Percentiles rank a stretch among this genome's conserved stretches.
Conservation (phyloP, 805 yeast genomes). For the Pichia rugopelliculosa region DNA sequence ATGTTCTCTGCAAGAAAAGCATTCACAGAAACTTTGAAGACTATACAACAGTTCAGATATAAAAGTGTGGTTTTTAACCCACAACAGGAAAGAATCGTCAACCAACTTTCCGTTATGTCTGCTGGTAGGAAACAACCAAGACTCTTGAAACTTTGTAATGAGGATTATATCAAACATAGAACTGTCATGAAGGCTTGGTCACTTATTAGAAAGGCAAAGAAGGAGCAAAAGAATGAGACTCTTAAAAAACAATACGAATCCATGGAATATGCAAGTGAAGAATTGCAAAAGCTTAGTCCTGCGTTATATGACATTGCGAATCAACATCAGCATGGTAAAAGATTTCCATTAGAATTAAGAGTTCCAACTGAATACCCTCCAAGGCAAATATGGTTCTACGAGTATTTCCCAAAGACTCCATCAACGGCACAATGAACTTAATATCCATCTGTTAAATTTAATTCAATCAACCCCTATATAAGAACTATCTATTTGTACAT, state of each 20-base stretch:
- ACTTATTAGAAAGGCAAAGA: slow-evolving; percentile 45
- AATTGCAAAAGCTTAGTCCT: slow-evolving; percentile 45
- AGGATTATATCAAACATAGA: slow-evolving; percentile 79
- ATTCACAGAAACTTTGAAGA: background rate
- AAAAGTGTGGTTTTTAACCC: slow-evolving; percentile 27
- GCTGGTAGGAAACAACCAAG: slow-evolving; percentile 87
- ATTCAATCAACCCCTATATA: background rate
- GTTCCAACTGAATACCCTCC: slow-evolving; percentile 91
- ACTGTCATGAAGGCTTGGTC: slow-evolving; percentile 82
- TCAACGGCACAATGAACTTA: background rate
- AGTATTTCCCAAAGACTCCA: slow-evolving; percentile 28
- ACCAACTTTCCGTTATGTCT: slow-evolving; percentile 71
- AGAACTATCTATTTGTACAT: background rate
- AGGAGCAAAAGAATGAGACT: slow-evolving; percentile 34
- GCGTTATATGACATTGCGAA: slow-evolving; percentile 59
- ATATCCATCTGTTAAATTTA: background rate
- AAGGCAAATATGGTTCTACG: slow-evolving; percentile 66
- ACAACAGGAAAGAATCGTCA: slow-evolving; percentile 25
- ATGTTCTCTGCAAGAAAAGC: background rate
- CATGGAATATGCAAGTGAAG: slow-evolving; percentile 66
- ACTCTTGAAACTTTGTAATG: slow-evolving; percentile 62
- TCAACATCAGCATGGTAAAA: slow-evolving; percentile 42
- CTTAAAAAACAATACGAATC: slow-evolving; percentile 55
- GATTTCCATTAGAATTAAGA: slow-evolving; percentile 78
- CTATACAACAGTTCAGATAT: slow-evolving; percentile 39